These are phyloP conservation scores for Gossypium longicalyx DNA, from an alignment of 345 rosid species.

Conservation along the genomic window DNA sequence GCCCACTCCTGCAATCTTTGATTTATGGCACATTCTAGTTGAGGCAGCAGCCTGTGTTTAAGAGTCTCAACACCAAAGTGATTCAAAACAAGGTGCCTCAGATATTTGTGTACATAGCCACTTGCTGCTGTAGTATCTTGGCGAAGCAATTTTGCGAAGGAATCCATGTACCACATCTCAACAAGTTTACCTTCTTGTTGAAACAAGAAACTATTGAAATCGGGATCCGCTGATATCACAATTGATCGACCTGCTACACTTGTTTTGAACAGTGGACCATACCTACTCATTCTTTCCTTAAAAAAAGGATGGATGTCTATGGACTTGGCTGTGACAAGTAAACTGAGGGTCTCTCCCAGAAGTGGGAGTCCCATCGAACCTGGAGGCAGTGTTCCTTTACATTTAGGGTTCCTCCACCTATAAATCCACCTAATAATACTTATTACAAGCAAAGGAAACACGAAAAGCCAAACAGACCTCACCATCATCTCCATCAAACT, in stretches of 20 bases:
- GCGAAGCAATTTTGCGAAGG: conserved; percentile 1
- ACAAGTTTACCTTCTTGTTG: conserved; percentile 8
- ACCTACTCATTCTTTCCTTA: conserved; percentile 10
- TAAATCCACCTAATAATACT: conserved; percentile 8
- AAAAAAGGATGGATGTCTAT: conserved; percentile 18
- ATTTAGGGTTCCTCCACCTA: conserved; percentile 21
- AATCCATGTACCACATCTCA: conserved; percentile 5
- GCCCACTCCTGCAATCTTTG: background rate
- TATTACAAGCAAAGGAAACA: background rate
- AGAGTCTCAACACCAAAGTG: conserved; percentile 12
- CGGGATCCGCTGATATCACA: background rate
- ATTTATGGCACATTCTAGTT: background rate
- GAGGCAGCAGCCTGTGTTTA: background rate
- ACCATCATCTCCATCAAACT: background rate
- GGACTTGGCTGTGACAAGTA: background rate
- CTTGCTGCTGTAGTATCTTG: background rate
- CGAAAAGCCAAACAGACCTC: background rate
- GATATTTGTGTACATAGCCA: conserved; percentile 12
- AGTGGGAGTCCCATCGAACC: conserved; percentile 26
- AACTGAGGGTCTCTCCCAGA: conserved; percentile 17
- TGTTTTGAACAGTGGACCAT: conserved; percentile 10
- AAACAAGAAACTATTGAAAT: conserved; percentile 1
- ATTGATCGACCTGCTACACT: background rate
- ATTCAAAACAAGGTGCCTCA: background rate
- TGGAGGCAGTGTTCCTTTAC: conserved; percentile 20